Evolutionary conservation across 2,329 filamentous ascomycete genomes (phyloP).

Genomic region (Fusarium sublunatum): DNA sequence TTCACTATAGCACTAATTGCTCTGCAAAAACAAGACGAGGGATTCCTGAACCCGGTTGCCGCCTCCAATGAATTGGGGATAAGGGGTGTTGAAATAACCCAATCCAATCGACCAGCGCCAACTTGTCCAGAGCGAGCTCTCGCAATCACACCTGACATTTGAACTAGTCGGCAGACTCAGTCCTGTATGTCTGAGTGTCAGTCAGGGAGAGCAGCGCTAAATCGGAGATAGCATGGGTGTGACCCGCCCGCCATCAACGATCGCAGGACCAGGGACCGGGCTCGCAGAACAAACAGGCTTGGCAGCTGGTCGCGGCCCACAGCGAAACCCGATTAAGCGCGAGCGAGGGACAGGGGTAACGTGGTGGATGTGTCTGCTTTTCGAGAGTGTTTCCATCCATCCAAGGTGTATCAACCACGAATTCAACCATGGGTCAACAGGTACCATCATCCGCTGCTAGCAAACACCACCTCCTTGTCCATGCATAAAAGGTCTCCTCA

Average conservation of each 20-base stretch:
- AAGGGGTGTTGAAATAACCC: background rate
- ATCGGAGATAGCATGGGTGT: background rate
- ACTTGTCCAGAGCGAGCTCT: background rate
- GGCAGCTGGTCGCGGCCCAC: background rate
- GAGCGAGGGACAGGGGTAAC: background rate
- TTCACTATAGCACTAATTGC: too few species aligned
- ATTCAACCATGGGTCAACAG: too few species aligned
- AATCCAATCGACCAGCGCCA: background rate
- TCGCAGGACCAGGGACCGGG: background rate
- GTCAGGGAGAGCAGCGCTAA: background rate
- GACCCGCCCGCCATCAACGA: background rate
- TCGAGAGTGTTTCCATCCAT: too few species aligned
- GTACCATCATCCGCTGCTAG: too few species aligned
- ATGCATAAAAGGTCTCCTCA: too few species aligned
- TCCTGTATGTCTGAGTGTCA: too few species aligned
- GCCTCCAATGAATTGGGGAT: too few species aligned
- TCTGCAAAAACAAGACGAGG: too few species aligned
- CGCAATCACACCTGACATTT: background rate
- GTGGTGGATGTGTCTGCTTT: too few species aligned
- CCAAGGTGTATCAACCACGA: too few species aligned
- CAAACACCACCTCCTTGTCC: too few species aligned
- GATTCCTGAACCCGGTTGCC: too few species aligned
- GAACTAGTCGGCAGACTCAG: background rate
- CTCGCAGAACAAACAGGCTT: background rate
- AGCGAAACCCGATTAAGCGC: background rate